phyloP scores from a whole-genome alignment of 1,139 yeast genomes.

The Yarrowia galli region DNA sequence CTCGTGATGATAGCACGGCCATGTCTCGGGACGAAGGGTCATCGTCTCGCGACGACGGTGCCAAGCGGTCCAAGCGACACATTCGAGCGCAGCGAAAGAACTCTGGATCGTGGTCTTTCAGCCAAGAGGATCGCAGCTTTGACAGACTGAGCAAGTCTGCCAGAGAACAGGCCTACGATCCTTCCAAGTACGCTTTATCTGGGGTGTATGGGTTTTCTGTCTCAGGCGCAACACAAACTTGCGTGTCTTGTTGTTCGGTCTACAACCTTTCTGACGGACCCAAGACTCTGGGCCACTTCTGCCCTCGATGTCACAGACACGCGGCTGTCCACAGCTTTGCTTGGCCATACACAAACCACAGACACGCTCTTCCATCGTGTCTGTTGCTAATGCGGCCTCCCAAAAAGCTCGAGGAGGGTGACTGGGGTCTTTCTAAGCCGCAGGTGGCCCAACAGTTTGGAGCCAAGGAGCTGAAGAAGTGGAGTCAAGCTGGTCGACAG shows the following conservation, averaged over 20 bases:
- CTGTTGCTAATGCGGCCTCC: constrained; percentile 14
- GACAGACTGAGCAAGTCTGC: constrained; percentile 18
- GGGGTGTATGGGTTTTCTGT: constrained; percentile 16
- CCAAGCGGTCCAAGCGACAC: constrained; percentile 14
- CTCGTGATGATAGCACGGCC: constrained; percentile 14
- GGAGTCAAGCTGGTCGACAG: constrained; percentile 19
- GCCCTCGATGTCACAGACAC: constrained; percentile 51
- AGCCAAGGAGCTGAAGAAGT: constrained; percentile 9
- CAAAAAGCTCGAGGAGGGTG: constrained; percentile 4
- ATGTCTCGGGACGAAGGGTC: constrained; percentile 19
- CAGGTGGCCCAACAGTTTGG: constrained; percentile 27
- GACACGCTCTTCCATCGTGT: constrained; percentile 8
- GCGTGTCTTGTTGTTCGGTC: not conserved
- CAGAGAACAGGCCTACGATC: constrained; percentile 9
- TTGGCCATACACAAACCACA: constrained; percentile 46
- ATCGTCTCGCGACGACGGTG: constrained; percentile 17
- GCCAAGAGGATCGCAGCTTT: constrained; percentile 17
- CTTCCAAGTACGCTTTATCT: not conserved
- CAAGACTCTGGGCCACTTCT: constrained; percentile 40
- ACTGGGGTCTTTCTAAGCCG: constrained; percentile 5
- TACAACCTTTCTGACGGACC: constrained; percentile 7
- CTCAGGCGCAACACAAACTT: not conserved
- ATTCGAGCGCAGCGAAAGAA: constrained; percentile 6
- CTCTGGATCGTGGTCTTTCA: constrained; percentile 9
- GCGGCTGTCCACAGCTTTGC: constrained; percentile 45